Evolutionary conservation across 192 early-diverging fungal species (phyloP), one percentile per base, ranked within the genome.

Genomic region (Helicostylum pulchrum): DNA sequence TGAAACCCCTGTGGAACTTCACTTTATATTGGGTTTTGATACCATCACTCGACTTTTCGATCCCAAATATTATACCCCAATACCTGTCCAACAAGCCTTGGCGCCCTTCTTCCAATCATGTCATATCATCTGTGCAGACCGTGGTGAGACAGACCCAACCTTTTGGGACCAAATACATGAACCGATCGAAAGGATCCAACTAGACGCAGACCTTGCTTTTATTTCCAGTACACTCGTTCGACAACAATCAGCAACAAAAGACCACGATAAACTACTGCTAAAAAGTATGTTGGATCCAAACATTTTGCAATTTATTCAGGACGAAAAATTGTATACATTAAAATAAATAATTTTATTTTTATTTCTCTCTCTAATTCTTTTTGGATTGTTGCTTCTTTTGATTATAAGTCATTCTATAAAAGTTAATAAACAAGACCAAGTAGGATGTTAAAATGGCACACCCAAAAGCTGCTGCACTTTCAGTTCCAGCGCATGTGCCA

Each of bases 341-440:
- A 30, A 59, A 45, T 1, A 11, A 45, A 14, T 30, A 11, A n/a
- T 14, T 2, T 43, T 45, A 34, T 54, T 23, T 0, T 53, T 14
- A 4, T 9, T 31, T 32, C n/a, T 52, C 8, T 26, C 26, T 26
- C 26, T 54, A 31, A 15, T 23, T 21, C 20, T 21, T 53, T 44
- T n/a, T 44, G 20, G 19, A 44, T 10, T 49, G 23, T 36, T 51
- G 58, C 84, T 88, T 85, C 56, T 67, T 74, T 68, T 80, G 82
- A 53, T 84, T 83, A 79, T 93, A 93, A 21, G 90, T 93, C 67
- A 87, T 80, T 68, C 83, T 77, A 75, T 91, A 95, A 77, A 95
- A 95, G 79, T 92, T 86, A 77, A 95, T 89, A 73, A 95, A 95
- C 19, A 95, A 79, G 52, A 90, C 72, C 55, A 95, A 80, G 77